Percentiles rank a stretch among this genome's conserved stretches.
Evolutionary conservation across 2,329 filamentous ascomycete species (phyloP).

Genomic region (Cladosporium sp.): DNA sequence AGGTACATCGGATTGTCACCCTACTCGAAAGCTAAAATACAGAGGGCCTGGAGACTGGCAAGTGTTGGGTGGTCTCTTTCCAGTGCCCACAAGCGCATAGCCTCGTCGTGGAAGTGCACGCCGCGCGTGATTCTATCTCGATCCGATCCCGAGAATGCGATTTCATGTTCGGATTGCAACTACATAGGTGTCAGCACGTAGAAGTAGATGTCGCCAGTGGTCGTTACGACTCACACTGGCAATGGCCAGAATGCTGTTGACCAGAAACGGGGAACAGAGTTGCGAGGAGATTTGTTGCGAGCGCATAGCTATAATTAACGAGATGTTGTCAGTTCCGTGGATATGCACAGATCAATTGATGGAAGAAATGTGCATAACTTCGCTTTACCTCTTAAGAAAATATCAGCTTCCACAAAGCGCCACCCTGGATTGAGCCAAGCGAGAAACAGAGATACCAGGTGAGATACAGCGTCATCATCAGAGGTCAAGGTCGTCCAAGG

Average conservation of each 20-base stretch:
- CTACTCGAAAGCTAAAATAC: conserved; percentile 24
- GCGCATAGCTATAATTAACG: conserved; percentile 19
- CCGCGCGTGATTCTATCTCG: conserved; percentile 23
- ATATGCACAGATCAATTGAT: neutral
- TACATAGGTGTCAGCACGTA: neutral
- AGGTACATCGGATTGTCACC: neutral
- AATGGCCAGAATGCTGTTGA: conserved; percentile 24
- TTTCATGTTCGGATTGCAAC: conserved; percentile 23
- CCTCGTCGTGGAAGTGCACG: conserved; percentile 24
- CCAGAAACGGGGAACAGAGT: conserved; percentile 23
- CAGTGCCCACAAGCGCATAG: conserved; percentile 20
- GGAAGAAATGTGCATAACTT: neutral
- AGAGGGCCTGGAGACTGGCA: conserved; percentile 23
- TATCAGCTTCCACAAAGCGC: conserved; percentile 25
- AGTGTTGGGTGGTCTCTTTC: conserved; percentile 19
- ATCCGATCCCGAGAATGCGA: conserved; percentile 10
- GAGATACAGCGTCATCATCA: conserved; percentile 22
- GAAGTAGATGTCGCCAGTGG: too few relatives aligned
- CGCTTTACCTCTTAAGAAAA: conserved; percentile 23
- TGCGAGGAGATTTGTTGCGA: conserved; percentile 7
- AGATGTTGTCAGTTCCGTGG: neutral
- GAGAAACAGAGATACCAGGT: conserved; percentile 24
- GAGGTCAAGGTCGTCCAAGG: conserved; percentile 21
- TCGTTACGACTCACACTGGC: conserved; percentile 15
- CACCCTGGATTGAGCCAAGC: conserved; percentile 25